These are phyloP conservation scores for Raffaelea albimanens DNA, from an alignment of 2,329 filamentous ascomycete species.

Conservation along the genomic window DNA sequence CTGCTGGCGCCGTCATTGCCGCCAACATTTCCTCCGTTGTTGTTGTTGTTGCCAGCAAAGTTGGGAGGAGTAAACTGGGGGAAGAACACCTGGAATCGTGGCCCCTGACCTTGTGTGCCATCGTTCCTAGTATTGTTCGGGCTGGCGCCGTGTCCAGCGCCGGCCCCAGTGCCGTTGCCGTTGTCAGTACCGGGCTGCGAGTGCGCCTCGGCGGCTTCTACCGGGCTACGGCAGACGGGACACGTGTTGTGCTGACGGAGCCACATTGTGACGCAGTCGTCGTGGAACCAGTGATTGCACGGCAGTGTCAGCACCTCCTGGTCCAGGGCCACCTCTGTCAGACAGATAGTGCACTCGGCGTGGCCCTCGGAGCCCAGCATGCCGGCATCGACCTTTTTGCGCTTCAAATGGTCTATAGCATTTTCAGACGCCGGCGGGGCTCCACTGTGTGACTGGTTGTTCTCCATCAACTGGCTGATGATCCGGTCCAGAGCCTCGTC, in stretches of 20 bases:
- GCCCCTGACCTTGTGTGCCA: no score
- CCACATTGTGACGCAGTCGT: constrained; percentile 73
- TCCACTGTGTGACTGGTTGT: constrained; percentile 65
- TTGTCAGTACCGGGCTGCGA: not conserved
- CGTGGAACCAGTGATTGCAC: constrained; percentile 92
- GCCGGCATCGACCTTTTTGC: constrained; percentile 57
- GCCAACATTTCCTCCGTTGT: no score
- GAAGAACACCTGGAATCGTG: no score
- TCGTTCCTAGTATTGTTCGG: no score
- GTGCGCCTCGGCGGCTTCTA: constrained; percentile 27
- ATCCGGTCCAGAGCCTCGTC: constrained; percentile 87
- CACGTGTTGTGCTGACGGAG: constrained; percentile 87
- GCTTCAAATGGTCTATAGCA: constrained; percentile 65
- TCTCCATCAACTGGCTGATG: constrained; percentile 80
- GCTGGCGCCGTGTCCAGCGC: no score
- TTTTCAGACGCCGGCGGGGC: constrained; percentile 70
- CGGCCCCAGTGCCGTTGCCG: constrained; percentile 4
- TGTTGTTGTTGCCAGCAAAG: no score
- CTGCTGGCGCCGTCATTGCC: no score
- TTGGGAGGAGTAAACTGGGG: no score
- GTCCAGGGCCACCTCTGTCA: constrained; percentile 68
- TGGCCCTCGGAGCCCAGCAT: constrained; percentile 59
- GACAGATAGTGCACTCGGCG: constrained; percentile 89
- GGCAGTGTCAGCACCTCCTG: constrained; percentile 70
- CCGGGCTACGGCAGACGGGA: constrained; percentile 62